Percentiles rank a stretch among this genome's conserved stretches.
Evolutionary conservation across 2,329 filamentous ascomycete genomes (phyloP).

Genomic region (Coleophoma crateriformis): DNA sequence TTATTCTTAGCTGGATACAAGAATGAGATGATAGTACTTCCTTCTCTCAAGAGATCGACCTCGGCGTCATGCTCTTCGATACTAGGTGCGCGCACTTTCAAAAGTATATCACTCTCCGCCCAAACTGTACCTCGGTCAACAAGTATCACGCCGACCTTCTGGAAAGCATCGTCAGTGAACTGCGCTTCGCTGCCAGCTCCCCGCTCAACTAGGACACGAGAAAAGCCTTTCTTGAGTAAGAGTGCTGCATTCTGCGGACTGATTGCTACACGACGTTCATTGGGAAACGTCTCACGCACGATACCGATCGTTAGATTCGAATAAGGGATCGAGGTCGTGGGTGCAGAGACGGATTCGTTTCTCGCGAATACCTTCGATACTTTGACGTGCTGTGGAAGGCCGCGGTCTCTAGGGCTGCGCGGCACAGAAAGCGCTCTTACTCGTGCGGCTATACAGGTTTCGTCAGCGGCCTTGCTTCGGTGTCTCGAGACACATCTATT

Average conservation of each 20-base stretch:
- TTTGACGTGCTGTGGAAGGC: neutral
- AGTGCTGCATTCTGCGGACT: conserved; percentile 79
- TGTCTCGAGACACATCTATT: no score
- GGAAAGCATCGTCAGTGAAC: conserved; percentile 72
- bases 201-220: conserved; percentile 69
- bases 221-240: conserved; percentile 80
- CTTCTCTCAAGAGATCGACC: conserved; percentile 59
- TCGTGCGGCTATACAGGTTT: neutral
- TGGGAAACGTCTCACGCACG: conserved; percentile 70
- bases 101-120: conserved; percentile 68
- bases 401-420: no score
- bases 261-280: conserved; percentile 78
- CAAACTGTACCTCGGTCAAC: conserved; percentile 67
- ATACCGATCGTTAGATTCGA: conserved; percentile 70
- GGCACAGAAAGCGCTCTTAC: neutral
- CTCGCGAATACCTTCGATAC: neutral
- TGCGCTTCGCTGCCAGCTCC: conserved; percentile 75
- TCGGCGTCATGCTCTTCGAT: conserved; percentile 54
- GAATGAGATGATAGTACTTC: conserved; percentile 75
- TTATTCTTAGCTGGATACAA: conserved; percentile 79
- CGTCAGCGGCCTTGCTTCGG: neutral
- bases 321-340: conserved; percentile 48
- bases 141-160: conserved; percentile 70
- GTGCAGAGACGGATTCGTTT: conserved; percentile 4
- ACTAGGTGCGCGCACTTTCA: conserved; percentile 77